Evolutionary conservation across 148 eudicot genomes (phyloP).

Genomic region (Heliamphora exappendiculata): DNA sequence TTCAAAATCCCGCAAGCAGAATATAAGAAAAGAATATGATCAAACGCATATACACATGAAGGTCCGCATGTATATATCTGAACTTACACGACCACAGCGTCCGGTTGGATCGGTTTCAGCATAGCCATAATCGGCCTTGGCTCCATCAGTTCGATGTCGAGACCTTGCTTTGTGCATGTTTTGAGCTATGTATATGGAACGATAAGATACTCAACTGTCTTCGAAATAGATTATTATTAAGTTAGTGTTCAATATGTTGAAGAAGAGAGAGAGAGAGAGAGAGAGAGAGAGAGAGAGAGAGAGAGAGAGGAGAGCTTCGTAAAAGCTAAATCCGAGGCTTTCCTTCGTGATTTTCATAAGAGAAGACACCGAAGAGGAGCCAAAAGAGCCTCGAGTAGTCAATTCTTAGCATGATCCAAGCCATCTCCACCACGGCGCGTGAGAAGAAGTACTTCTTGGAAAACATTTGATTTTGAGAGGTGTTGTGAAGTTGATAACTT

Average conservation of each 20-base stretch:
- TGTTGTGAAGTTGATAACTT: background rate
- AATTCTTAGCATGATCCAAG: constrained; percentile 67
- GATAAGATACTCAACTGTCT: background rate
- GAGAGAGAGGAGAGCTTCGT: background rate
- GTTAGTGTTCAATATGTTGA: background rate
- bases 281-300: background rate
- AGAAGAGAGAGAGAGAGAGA: background rate
- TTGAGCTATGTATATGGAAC: background rate
- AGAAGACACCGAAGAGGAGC: constrained; percentile 64
- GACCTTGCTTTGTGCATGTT: constrained; percentile 28
- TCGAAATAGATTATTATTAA: background rate
- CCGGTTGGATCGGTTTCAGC: constrained; percentile 53
- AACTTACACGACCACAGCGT: constrained; percentile 71
- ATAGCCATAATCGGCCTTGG: constrained; percentile 21
- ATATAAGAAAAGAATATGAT: background rate
- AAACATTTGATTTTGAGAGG: constrained; percentile 22
- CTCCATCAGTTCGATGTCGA: constrained; percentile 18
- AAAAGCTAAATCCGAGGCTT: constrained; percentile 46
- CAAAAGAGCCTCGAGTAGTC: constrained; percentile 74
- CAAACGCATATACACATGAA: background rate
- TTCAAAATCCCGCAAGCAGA: background rate
- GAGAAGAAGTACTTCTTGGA: constrained; percentile 27
- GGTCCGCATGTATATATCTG: background rate
- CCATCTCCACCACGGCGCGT: constrained; percentile 40
- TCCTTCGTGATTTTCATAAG: constrained; percentile 71